Conservation (phyloP, 2,329 filamentous ascomycete genomes). For the Aureobasidium lini region DNA sequence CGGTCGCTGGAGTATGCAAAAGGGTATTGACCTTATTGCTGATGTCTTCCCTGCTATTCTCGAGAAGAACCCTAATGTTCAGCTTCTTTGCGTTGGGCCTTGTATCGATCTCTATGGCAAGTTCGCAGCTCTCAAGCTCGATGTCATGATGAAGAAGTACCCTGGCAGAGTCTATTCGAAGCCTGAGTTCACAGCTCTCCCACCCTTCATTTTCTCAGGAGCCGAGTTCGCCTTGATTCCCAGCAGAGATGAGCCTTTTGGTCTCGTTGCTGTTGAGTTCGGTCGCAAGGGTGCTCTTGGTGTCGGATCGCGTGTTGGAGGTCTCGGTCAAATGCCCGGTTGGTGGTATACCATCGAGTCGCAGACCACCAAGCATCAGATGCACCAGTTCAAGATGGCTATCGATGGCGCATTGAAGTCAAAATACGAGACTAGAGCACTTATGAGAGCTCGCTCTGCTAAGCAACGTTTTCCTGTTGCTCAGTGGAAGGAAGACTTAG, state of each 20-base stretch:
- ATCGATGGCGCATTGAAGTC: constrained; percentile 56
- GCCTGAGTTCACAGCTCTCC: constrained; percentile 59
- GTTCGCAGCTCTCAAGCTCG: constrained; percentile 59
- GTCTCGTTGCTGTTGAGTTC: constrained; percentile 61
- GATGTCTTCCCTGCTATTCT: constrained; percentile 59
- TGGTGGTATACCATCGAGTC: constrained; percentile 66
- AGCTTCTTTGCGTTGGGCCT: constrained; percentile 57
- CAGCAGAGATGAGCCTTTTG: constrained; percentile 62
- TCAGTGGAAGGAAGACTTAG: constrained; percentile 59
- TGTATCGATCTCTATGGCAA: constrained; percentile 62
- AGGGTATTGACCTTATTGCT: constrained; percentile 61
- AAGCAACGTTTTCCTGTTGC: constrained; percentile 61
- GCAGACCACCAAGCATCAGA: constrained; percentile 53
- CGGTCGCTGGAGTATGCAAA: constrained; percentile 62
- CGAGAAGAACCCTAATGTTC: constrained; percentile 51
- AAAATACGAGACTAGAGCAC: constrained; percentile 47
- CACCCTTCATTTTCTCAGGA: constrained; percentile 60
- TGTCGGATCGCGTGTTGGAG: constrained; percentile 58
- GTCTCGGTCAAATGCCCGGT: constrained; percentile 62
- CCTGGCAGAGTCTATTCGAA: constrained; percentile 60
- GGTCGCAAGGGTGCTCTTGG: constrained; percentile 61
- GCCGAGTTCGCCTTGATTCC: constrained; percentile 63
- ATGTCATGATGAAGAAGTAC: constrained; percentile 57
- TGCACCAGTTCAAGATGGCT: constrained; percentile 58
- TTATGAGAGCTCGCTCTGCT: constrained; percentile 58